Percentiles rank a stretch among this genome's conserved stretches.
phyloP scores from a whole-genome alignment of 441 rosid species.

The Eutrema salsugineum region DNA sequence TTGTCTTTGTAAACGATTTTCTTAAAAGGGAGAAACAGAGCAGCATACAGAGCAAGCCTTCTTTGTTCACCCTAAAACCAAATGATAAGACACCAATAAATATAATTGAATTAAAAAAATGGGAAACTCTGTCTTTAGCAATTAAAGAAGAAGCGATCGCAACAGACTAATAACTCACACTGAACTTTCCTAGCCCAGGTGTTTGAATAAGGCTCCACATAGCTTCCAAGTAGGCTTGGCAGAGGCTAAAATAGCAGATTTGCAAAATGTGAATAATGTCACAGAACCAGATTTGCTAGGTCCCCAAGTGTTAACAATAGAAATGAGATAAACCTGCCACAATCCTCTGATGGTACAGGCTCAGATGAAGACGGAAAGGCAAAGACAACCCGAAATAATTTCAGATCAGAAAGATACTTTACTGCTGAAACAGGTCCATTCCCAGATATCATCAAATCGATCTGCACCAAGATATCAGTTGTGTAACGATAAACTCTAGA shows the following conservation, averaged over 20 bases:
- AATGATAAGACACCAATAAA: constrained; percentile 15
- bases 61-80: constrained; percentile 67
- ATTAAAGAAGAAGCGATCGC: neutral
- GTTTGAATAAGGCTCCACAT: constrained; percentile 60
- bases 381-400: constrained; percentile 72
- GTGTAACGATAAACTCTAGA: neutral
- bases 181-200: constrained; percentile 49
- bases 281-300: neutral
- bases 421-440: constrained; percentile 79
- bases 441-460: constrained; percentile 87
- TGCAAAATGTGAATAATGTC: neutral
- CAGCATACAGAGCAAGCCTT: constrained; percentile 78
- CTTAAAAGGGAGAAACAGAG: constrained; percentile 79
- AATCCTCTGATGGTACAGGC: constrained; percentile 50
- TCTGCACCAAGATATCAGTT: constrained; percentile 43
- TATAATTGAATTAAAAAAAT: neutral
- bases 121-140: neutral
- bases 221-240: constrained; percentile 63
- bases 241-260: constrained; percentile 45
- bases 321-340: constrained; percentile 46
- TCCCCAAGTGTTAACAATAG: neutral
- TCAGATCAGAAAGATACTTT: constrained; percentile 51
- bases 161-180: constrained; percentile 38
- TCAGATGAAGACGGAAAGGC: constrained; percentile 54
- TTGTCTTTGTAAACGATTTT: constrained; percentile 47